phyloP scores from a whole-genome alignment of 495 filamentous ascomycete species.

The Tuber microsphaerosporum region DNA sequence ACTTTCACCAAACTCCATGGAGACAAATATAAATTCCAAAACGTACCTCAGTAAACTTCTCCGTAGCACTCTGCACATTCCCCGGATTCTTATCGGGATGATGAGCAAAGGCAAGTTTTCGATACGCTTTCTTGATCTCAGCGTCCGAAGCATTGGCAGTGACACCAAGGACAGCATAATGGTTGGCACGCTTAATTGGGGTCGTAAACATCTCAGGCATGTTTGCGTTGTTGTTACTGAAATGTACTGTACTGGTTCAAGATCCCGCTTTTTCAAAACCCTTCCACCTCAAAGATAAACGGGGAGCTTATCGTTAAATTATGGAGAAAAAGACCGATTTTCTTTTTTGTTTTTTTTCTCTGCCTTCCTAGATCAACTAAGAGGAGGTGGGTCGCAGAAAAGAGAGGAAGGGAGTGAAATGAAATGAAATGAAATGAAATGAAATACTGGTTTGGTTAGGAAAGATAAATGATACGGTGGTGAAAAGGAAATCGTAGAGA shows the following conservation, averaged over 20 bases:
- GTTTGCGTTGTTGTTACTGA: conserved; percentile 3
- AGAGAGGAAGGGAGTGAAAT: not conserved
- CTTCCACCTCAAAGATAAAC: not conserved
- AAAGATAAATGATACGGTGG: not conserved
- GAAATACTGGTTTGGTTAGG: not conserved
- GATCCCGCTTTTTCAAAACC: not conserved
- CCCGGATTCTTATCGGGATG: conserved; percentile 40
- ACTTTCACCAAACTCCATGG: not conserved
- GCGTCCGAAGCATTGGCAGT: conserved; percentile 19
- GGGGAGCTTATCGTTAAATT: not conserved
- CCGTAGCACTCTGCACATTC: conserved; percentile 34
- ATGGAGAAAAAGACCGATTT: not conserved
- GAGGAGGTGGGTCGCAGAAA: not conserved
- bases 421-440: not conserved
- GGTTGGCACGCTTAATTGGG: not conserved
- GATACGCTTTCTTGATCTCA: conserved; percentile 39
- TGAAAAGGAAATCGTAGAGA: conserved; percentile 3
- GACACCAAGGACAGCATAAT: conserved; percentile 35
- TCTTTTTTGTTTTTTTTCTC: not conserved
- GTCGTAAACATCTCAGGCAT: not conserved
- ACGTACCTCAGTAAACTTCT: conserved; percentile 41
- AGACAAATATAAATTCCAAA: not conserved
- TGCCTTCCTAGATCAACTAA: conserved; percentile 4
- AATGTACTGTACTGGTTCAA: conserved; percentile 3
- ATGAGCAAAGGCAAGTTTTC: conserved; percentile 36